Evolutionary conservation across 257 asterid genomes (phyloP), one percentile per base, ranked within the genome.

Genomic region (Striga asiatica): DNA sequence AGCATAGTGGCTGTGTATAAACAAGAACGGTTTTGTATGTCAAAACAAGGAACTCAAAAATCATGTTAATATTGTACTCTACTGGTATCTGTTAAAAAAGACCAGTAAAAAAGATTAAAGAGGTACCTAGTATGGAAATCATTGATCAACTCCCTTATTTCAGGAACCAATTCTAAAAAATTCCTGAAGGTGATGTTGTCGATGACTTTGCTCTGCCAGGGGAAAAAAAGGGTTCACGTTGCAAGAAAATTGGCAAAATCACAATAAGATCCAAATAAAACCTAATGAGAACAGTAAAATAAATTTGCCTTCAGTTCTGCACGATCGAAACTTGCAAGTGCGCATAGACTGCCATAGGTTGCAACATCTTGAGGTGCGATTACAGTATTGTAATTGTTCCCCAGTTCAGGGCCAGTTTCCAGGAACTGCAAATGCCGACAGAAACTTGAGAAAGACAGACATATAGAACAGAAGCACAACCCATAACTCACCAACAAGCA

Each of bases 311-410:
- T 92, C 65, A 92, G 73, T 65, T 92, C 99, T 18, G 93, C 74
- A 12, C 97, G 89, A 61, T 92, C 97, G 73, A 92, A 92, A 69
- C 84, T 92, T 70, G 99, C 95, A 56, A 92, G 97, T 46, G 97
- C 97, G 61, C 99, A 92, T 50, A 92, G 85, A 56, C 97, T 91
- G 64, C 97, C 99, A 54, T 92, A 92, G 39, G 99, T 92, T 21
- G 99, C 99, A 70, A 88, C 76, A 77, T 92, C 99, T 76, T 92
- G 99, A 31, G 83, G 80, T 47, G 99, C 89, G 68, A 92, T 92
- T 42, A 92, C 95, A 73, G 83, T 94, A 0, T 74, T 77, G 72
- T 76, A 92, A 75, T 64, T 71, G 80, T 78, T 92, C 47, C 86
- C 94, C 49, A 85, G 75, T 69, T 82, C 97, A 0, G 88, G 86